Base-by-base conservation (phyloP, 805 yeast species). In the Candida maesae region DNA sequence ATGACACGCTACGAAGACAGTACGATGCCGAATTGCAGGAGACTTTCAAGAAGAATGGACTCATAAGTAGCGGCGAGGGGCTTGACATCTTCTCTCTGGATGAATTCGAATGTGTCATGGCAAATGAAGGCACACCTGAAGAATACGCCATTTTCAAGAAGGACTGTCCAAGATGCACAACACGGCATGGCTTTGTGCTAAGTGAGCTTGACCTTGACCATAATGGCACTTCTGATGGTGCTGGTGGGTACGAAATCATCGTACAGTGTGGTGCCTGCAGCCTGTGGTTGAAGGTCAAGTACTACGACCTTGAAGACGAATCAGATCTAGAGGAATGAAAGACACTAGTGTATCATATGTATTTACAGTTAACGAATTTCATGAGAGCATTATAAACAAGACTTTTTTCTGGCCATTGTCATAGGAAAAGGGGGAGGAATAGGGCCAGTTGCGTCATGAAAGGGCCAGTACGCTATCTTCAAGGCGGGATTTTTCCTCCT, bases 201-300 rank as follows among this genome's bases (percentile, higher is more conserved):
- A 67, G 66, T 1, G 96, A 88, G 47, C 55, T 62, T 1, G 84
- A 83, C 40, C 66, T 91, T 41, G 79, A 64, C 14, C 65, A 70
- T 5, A 70, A 69, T 40, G 82, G 79, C 0, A 69, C 74, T 0
- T 49, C 58, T 2, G 64, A 66, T 27, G 70, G 68, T 0, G 72
- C 69, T 26, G 80, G 78, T 13, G 73, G 80, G 1, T 81, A 68
- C 48, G 84, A 82, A 47, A 71, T 90, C 2, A 69, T 86, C 17
- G 78, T 86, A 0, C 96, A 90, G 54, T 91, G 98, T 58, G 58
- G 65, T 11, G 79, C 84, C 24, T 91, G 98, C 60, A 85, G 95
- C 58, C 58, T 89, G 23, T 91, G 96, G 96, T 62, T 91, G 19
- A 78, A 78, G 37, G 89, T 91, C 2, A 72, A 70, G 48, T 86